These are phyloP conservation scores for Eimeria sp. DNA, from an alignment of 169 alveolate genomes.

Conservation along the genomic window DNA sequence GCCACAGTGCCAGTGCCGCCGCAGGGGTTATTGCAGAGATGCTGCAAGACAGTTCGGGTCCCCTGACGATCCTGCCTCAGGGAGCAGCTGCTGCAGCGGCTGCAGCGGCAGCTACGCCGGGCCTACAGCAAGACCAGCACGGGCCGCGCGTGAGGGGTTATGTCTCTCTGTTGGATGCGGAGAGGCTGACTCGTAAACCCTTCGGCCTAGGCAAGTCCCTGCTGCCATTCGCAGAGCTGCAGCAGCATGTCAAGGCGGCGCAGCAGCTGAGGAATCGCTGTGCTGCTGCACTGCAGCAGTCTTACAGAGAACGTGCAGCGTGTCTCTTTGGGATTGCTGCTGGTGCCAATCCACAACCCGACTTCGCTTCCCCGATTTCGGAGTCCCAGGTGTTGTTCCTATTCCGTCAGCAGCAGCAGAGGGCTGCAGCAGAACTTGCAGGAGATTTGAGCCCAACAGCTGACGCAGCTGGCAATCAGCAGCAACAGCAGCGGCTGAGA, in stretches of 20 bases:
- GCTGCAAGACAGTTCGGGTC: constrained; percentile 69
- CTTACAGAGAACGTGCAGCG: constrained; percentile 78
- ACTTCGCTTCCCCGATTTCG: constrained; percentile 42
- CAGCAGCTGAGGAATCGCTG: constrained; percentile 70
- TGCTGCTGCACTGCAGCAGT: constrained; percentile 77
- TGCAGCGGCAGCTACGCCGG: constrained; percentile 27
- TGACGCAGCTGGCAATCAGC: constrained; percentile 32
- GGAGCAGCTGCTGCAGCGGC: constrained; percentile 65
- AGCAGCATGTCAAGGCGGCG: constrained; percentile 60
- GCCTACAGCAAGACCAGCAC: constrained; percentile 52
- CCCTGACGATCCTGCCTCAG: constrained; percentile 61
- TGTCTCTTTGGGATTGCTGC: constrained; percentile 81
- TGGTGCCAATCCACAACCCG: constrained; percentile 73
- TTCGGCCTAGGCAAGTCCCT: constrained; percentile 77
- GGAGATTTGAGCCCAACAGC: constrained; percentile 10
- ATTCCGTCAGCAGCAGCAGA: constrained; percentile 55
- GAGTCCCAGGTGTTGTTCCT: constrained; percentile 65
- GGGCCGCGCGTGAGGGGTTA: constrained; percentile 54
- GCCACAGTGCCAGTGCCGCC: constrained; percentile 77
- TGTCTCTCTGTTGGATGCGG: constrained; percentile 74
- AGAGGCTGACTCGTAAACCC: constrained; percentile 70
- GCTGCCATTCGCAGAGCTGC: constrained; percentile 71
- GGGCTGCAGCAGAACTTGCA: constrained; percentile 51
- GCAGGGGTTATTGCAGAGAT: constrained; percentile 65
- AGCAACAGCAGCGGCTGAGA: constrained; percentile 47